Base-by-base conservation (phyloP, 1,139 yeast species). In the Entelexis sorbosivorans region DNA sequence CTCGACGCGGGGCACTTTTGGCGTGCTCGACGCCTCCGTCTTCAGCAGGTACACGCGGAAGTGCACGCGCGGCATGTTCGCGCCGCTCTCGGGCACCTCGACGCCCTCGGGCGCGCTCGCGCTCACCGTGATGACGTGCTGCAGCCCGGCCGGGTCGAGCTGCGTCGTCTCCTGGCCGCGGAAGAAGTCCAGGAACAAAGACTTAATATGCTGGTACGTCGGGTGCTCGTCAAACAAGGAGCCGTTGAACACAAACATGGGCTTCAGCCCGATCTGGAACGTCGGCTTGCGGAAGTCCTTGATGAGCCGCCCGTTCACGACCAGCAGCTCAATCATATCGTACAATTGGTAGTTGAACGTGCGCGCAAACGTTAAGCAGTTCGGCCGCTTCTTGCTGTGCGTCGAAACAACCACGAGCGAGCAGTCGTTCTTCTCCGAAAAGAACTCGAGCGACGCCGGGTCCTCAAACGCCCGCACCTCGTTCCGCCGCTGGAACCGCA, bases 401-500 rank as follows among this genome's bases (percentile, higher is more conserved):
- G 87, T 74, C 8, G 89, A 77, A 52, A 89, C 74, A n/a, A 91
- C 95, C 64, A 91, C 67, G 57, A 91, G 71, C 2, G 97, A 87
- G 45, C 84, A 69, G 68, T 91, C 98, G 67, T 91, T 93, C 75
- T 91, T 93, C 67, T 89, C 96, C 58, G 95, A 76, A 66, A 89
- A 85, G 63, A 93, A 91, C 68, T 93, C 98, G 55, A 93, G 70
- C 42, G 82, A 78, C 6, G 82, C 64, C n/a, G 87, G 76, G 64
- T 93, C 97, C 68, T 91, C 99, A 68, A 91, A 91, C 13, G 98
- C 98, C 62, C 84, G 76, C 56, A 91, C 75, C 49, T 86, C 91
- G 64, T 91, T 91, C 73, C 87, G 89, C 68, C 84, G 85, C 51
- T 80, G 74, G 65, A 91, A 91, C 64, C 94, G 78, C 69, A 88